Evolutionary conservation across 2,329 filamentous ascomycete species (phyloP).

Genomic region (Drechslera avenae): DNA sequence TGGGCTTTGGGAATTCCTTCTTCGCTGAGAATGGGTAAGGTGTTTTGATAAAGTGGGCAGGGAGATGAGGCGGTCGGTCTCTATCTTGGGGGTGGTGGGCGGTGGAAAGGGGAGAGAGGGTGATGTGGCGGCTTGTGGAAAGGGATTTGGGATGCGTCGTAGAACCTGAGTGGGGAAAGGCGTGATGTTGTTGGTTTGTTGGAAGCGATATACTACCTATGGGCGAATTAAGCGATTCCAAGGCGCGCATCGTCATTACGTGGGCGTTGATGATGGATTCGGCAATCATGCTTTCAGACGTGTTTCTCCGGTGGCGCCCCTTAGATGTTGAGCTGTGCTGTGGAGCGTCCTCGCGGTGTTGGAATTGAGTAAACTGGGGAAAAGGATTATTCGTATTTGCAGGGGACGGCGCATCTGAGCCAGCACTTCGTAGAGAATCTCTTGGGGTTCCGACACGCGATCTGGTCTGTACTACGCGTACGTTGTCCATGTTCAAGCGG

Average conservation of each 20-base stretch:
- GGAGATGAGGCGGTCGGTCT: conserved; percentile 26
- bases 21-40: conserved; percentile 34
- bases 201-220: conserved; percentile 13
- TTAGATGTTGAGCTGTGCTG: conserved; percentile 1
- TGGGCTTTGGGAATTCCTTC: conserved; percentile 34
- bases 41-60: conserved; percentile 34
- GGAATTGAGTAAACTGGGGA: background rate
- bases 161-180: too few relatives aligned
- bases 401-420: conserved; percentile 8
- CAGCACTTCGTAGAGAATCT: conserved; percentile 21
- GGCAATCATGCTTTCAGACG: conserved; percentile 32
- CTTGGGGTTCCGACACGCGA: conserved; percentile 27
- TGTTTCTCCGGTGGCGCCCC: conserved; percentile 25
- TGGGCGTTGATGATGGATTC: conserved; percentile 41
- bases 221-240: conserved; percentile 29
- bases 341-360: background rate
- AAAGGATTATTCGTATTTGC: background rate
- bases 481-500: conserved; percentile 27
- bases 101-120: conserved; percentile 17
- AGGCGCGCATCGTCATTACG: conserved; percentile 33
- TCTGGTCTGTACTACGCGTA: conserved; percentile 30
- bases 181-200: background rate
- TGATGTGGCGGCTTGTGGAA: conserved; percentile 25
- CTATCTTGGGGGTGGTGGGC: background rate
- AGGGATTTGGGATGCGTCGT: conserved; percentile 17